Percentiles rank a stretch among this genome's conserved stretches.
These are phyloP conservation scores for Euphrasia arctica DNA, from an alignment of 305 asterid species.

Conservation along the genomic window DNA sequence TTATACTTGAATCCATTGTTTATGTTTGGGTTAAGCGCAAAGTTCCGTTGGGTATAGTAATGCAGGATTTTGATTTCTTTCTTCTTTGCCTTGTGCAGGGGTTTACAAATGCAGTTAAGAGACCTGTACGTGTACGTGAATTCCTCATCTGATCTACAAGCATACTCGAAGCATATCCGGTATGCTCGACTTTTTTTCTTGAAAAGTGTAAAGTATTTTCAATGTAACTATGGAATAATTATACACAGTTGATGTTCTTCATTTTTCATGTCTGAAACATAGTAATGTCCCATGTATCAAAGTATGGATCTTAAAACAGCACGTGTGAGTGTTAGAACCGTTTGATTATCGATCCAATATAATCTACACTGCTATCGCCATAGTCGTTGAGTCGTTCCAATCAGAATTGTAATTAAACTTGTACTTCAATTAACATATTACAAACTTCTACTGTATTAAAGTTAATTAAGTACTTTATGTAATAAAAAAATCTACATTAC, in stretches of 20 bases:
- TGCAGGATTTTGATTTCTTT: background rate
- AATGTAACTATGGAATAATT: constrained; percentile 10
- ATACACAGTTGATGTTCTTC: background rate
- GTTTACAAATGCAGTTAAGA: constrained; percentile 91
- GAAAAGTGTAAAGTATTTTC: constrained; percentile 4
- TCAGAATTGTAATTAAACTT: too few relatives aligned
- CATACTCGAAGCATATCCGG: constrained; percentile 7
- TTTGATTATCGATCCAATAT: too few relatives aligned
- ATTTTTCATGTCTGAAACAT: background rate
- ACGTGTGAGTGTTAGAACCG: background rate
- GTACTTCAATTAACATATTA: too few relatives aligned
- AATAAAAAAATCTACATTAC: too few relatives aligned
- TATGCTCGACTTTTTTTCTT: constrained; percentile 2
- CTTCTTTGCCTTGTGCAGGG: constrained; percentile 49
- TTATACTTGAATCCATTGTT: background rate
- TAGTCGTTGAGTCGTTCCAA: too few relatives aligned
- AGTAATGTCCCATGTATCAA: background rate
- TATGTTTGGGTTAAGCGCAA: background rate
- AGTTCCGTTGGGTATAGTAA: background rate
- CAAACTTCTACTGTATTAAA: too few relatives aligned
- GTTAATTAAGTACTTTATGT: too few relatives aligned
- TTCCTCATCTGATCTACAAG: constrained; percentile 48
- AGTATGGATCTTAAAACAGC: background rate
- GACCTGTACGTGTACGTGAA: constrained; percentile 83
- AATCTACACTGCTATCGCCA: too few relatives aligned